Evolutionary conservation across 2,329 filamentous ascomycete genomes (phyloP).

Genomic region (Aspergillus vadensis): DNA sequence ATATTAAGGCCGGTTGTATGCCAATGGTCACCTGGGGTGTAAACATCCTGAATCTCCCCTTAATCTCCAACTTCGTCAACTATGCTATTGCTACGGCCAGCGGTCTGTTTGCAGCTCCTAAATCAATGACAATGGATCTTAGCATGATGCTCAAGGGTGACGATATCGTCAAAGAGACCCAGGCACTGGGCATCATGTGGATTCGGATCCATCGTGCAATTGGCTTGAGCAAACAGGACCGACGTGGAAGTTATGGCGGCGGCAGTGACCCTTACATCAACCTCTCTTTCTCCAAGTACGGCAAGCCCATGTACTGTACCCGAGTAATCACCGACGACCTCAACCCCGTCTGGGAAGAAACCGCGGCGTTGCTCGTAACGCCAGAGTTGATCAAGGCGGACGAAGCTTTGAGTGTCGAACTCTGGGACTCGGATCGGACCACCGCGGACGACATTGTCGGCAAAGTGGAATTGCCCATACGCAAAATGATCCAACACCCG

Average conservation of each 20-base stretch:
- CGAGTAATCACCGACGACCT: conserved; percentile 93
- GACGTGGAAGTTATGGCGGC: conserved; percentile 76
- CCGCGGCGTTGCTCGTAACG: conserved; percentile 80
- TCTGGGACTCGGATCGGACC: conserved; percentile 94
- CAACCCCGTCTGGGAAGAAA: conserved; percentile 91
- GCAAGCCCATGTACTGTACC: conserved; percentile 97
- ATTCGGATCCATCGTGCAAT: conserved; percentile 86
- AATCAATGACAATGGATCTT: conserved; percentile 89
- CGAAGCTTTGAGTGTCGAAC: conserved; percentile 87
- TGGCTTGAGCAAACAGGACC: conserved; percentile 89
- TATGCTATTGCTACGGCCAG: conserved; percentile 87
- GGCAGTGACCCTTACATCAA: conserved; percentile 96
- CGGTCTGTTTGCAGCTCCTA: conserved; percentile 90
- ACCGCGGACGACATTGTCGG: conserved; percentile 94
- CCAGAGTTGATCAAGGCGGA: conserved; percentile 89
- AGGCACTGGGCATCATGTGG: conserved; percentile 86
- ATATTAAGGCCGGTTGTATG: conserved; percentile 84
- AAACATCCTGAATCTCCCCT: conserved; percentile 85
- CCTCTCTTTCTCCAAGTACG: conserved; percentile 91
- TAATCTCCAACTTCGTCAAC: conserved; percentile 97
- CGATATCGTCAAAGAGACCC: conserved; percentile 81
- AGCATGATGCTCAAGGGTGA: conserved; percentile 89
- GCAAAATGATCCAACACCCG: conserved; percentile 91
- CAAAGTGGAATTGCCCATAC: conserved; percentile 89
- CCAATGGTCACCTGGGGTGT: conserved; percentile 90